Conservation (phyloP, 2,329 filamentous ascomycete genomes). For the Penicillium paneum region DNA sequence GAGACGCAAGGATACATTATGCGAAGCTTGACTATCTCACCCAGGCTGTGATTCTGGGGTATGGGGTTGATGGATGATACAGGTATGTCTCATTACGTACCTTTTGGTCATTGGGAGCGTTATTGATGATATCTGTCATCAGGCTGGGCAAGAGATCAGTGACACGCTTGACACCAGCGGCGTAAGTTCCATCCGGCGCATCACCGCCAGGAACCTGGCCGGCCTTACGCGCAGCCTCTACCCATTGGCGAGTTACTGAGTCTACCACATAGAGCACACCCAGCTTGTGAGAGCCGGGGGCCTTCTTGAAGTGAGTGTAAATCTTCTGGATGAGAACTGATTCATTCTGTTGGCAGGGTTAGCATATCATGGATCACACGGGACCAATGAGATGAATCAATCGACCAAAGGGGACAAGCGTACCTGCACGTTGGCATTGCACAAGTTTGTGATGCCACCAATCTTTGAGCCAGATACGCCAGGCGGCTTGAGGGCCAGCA, state of each 20-base stretch:
- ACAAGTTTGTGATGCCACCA: conserved; percentile 77
- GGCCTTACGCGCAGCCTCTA: conserved; percentile 85
- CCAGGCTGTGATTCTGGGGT: conserved; percentile 22
- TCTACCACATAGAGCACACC: conserved; percentile 99
- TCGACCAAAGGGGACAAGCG: conserved; percentile 19
- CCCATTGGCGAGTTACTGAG: conserved; percentile 98
- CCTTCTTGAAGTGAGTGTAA: conserved; percentile 95
- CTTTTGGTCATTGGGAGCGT: conserved; percentile 92
- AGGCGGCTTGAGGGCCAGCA: conserved; percentile 86
- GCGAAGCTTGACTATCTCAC: conserved; percentile 11
- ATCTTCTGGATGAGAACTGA: conserved; percentile 93
- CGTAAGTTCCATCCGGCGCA: conserved; percentile 87
- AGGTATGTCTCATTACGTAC: conserved; percentile 60
- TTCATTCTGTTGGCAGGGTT: conserved; percentile 66
- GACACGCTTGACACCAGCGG: conserved; percentile 92
- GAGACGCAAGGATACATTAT: not conserved
- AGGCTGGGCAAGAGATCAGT: conserved; percentile 89
- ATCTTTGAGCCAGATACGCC: conserved; percentile 94
- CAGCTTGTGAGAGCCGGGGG: conserved; percentile 91
- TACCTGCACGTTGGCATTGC: conserved; percentile 89
- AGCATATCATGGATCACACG: conserved; percentile 16
- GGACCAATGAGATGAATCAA: conserved; percentile 1
- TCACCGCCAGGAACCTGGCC: conserved; percentile 77
- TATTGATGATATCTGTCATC: conserved; percentile 92
- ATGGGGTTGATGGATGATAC: conserved; percentile 25